Conservation (phyloP, 2,329 filamentous ascomycete species). For the Ophioceras dolichostomum region DNA sequence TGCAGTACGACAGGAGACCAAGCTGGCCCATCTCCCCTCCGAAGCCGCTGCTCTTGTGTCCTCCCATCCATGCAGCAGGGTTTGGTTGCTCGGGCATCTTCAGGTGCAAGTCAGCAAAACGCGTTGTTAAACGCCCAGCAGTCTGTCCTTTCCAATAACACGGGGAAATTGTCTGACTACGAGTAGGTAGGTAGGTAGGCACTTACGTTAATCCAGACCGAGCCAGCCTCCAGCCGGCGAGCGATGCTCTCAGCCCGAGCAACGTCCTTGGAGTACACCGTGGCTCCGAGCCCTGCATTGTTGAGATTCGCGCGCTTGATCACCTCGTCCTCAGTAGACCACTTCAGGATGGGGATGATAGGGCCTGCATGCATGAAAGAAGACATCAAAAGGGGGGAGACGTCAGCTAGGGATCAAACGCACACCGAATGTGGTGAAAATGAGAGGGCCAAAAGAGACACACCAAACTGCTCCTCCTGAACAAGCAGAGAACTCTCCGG, state of each 20-base stretch:
- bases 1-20: constrained; percentile 17
- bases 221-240: constrained; percentile 40
- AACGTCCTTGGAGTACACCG: constrained; percentile 43
- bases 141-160: no score
- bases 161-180: no score
- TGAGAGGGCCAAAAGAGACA: no score
- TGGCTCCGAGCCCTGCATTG: constrained; percentile 41
- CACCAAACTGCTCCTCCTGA: constrained; percentile 47
- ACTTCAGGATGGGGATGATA: constrained; percentile 50
- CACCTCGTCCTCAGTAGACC: constrained; percentile 48
- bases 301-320: constrained; percentile 40
- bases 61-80: constrained; percentile 16
- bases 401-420: no score
- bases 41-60: constrained; percentile 20
- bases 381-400: background rate
- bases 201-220: constrained; percentile 43
- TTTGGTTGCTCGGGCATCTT: constrained; percentile 14
- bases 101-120: no score
- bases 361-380: constrained; percentile 27
- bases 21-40: constrained; percentile 22
- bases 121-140: no score
- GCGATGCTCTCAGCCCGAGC: constrained; percentile 38
- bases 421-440: no score
- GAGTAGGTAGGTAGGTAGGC: no score
- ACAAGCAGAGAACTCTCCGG: constrained; percentile 42